Evolutionary conservation across 208 protist genomes (phyloP).

Genomic region (Endotrypanum monterogeii): DNA sequence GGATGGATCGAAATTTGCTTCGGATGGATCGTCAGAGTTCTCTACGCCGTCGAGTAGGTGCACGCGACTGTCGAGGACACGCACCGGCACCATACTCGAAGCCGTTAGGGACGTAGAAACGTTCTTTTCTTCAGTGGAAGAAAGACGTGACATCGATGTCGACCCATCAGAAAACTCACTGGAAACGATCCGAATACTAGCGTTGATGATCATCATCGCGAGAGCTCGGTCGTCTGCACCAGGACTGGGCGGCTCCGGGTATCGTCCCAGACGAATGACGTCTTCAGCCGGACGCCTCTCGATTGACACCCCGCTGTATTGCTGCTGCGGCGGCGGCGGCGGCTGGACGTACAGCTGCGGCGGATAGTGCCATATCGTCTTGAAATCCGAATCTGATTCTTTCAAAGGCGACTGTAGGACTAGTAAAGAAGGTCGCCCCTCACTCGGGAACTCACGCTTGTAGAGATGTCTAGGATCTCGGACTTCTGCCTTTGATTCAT

Average conservation of each 20-base stretch:
- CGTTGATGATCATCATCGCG: too few relatives aligned
- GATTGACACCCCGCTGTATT: background rate
- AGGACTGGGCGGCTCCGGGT: background rate
- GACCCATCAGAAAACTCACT: background rate
- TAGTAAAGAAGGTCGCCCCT: too few relatives aligned
- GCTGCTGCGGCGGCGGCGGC: too few relatives aligned
- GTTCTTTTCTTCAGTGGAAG: background rate
- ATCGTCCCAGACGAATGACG: constrained; percentile 17
- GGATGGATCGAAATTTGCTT: constrained; percentile 1
- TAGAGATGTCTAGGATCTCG: constrained; percentile 10
- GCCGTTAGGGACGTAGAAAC: background rate
- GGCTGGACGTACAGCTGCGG: background rate
- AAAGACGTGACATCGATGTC: constrained; percentile 1
- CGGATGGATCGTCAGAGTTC: background rate
- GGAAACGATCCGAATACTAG: background rate
- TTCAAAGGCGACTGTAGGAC: too few relatives aligned
- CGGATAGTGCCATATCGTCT: background rate
- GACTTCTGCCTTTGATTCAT: background rate
- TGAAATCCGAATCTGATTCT: too few relatives aligned
- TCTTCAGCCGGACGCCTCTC: constrained; percentile 1
- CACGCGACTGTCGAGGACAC: constrained; percentile 14
- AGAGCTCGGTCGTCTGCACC: background rate
- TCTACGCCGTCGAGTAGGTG: background rate
- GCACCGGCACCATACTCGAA: constrained; percentile 12
- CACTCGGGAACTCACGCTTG: constrained; percentile 2